A percentile compares a stretch with the other conserved stretches of the same genome.
These are phyloP conservation scores for Leccinum fallax DNA, from an alignment of 1,284 basidiomycete species.

Conservation along the genomic window DNA sequence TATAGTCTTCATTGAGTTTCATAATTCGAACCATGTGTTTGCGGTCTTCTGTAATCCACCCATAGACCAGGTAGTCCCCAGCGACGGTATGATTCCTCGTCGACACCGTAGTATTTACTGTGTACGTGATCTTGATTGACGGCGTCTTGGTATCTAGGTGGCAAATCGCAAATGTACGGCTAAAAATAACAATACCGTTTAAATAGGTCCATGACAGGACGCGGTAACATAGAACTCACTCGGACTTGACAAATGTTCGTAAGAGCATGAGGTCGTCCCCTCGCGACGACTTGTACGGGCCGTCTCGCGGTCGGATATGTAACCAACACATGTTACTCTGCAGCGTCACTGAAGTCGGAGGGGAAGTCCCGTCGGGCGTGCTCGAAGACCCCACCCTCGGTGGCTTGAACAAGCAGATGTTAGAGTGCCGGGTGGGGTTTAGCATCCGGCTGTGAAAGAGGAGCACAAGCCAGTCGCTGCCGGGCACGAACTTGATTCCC, in stretches of 20 bases:
- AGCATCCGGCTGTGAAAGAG: constrained; percentile 35
- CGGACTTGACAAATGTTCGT: constrained; percentile 31
- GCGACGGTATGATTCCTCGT: constrained; percentile 26
- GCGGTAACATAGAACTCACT: constrained; percentile 16
- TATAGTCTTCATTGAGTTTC: constrained; percentile 31
- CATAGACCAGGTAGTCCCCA: constrained; percentile 34
- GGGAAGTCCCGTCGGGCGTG: not conserved
- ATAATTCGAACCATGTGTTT: constrained; percentile 34
- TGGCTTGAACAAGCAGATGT: constrained; percentile 32
- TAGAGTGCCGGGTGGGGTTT: constrained; percentile 34
- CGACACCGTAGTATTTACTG: constrained; percentile 24
- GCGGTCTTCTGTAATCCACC: constrained; percentile 35
- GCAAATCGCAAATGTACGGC: constrained; percentile 31
- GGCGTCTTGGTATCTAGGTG: constrained; percentile 31
- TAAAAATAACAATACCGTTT: not conserved
- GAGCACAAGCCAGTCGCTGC: constrained; percentile 32
- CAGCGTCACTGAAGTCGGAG: constrained; percentile 23
- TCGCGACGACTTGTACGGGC: constrained; percentile 36
- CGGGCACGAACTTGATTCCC: constrained; percentile 34
- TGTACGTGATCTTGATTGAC: constrained; percentile 31
- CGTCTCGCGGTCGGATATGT: constrained; percentile 21
- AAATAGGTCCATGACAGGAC: not conserved
- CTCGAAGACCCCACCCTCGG: constrained; percentile 3
- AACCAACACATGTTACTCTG: constrained; percentile 35
- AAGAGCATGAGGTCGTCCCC: constrained; percentile 33